Base-by-base conservation (phyloP, 2,329 filamentous ascomycete genomes). In the Colletotrichum scovillei region DNA sequence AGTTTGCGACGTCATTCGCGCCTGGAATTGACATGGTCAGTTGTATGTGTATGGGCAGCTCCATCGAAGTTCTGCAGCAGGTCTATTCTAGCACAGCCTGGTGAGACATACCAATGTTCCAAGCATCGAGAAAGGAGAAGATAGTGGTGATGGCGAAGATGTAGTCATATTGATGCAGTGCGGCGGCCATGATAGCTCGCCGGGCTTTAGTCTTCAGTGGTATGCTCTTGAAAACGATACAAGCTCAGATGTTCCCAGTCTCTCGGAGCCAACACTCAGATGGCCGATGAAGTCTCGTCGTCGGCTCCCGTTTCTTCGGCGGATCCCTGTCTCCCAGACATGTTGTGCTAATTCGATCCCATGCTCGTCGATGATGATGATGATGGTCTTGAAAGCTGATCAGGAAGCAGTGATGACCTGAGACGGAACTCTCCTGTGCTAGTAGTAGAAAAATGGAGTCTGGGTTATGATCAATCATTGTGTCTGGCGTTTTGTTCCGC, bases 91-190 rank as follows among this genome's bases (percentile, higher is more conserved):
- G 7, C 16, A 11, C 81, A 72, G 92, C 93, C 52, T 92, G 86
- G 4, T 42, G 91, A 93, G n/a, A 92, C 92, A 75, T 80, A 85
- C 89, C 90, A 75, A 91, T 92, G 79, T 91, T 92, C 88, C 89
- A 92, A 68, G 90, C 90, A 79, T 92, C 91, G 56, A 92, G 87
- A 78, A 90, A 89, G 72, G 91, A 89, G 80, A 92, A 92, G 72
- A 92, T 86, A 65, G 88, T 89, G 82, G 88, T 90, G 69, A 92
- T 87, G 77, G 89, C 91, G 77, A 92, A 89, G 74, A 92, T 84
- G 79, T 92, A 92, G 81, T 91, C 87, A 76, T 87, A 92, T 77
- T 92, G 86, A 70, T 84, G 82, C 66, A 90, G 80, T 35, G 6
- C 65, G 19, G 75, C 76, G 35, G 81, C 78, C 82, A 84, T 84